phyloP scores from a whole-genome alignment of 176 grass and related monocot species.

The Oryza longistaminata region DNA sequence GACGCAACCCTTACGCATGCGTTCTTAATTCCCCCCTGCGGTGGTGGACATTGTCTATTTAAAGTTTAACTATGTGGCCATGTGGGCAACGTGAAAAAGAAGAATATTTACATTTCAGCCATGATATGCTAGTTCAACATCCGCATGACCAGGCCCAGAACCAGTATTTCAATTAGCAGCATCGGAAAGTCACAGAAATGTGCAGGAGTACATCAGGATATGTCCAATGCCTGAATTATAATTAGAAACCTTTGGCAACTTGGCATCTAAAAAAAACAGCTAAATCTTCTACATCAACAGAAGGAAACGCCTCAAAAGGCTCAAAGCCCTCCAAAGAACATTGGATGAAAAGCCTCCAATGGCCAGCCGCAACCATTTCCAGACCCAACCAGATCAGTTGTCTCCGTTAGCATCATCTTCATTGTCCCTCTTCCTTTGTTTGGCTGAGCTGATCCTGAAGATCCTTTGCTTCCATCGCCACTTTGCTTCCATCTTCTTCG shows the following conservation, averaged over 20 bases:
- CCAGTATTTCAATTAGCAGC: not conserved
- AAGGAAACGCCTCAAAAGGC: not conserved
- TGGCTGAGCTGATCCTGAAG: constrained; percentile 24
- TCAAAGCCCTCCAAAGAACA: not conserved
- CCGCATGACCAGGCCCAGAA: constrained; percentile 3
- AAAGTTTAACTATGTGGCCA: not conserved
- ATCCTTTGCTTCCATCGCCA: not conserved
- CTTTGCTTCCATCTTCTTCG: constrained; percentile 5
- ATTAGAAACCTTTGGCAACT: not conserved
- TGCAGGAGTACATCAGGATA: not conserved
- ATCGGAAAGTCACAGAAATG: not conserved
- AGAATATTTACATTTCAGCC: not conserved
- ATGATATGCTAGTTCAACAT: not conserved
- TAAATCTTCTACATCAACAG: not conserved
- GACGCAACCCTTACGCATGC: too few relatives aligned
- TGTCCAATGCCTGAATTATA: not conserved
- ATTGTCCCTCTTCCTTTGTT: constrained; percentile 54
- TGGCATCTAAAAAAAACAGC: not conserved
- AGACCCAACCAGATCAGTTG: not conserved
- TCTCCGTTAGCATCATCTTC: constrained; percentile 23
- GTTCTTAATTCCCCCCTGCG: too few relatives aligned
- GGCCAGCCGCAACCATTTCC: not conserved
- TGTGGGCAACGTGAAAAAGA: not conserved
- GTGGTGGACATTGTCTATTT: not conserved
- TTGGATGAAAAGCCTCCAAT: not conserved